phyloP scores from a whole-genome alignment of 306 rosid species.

The Dryas drummondii region DNA sequence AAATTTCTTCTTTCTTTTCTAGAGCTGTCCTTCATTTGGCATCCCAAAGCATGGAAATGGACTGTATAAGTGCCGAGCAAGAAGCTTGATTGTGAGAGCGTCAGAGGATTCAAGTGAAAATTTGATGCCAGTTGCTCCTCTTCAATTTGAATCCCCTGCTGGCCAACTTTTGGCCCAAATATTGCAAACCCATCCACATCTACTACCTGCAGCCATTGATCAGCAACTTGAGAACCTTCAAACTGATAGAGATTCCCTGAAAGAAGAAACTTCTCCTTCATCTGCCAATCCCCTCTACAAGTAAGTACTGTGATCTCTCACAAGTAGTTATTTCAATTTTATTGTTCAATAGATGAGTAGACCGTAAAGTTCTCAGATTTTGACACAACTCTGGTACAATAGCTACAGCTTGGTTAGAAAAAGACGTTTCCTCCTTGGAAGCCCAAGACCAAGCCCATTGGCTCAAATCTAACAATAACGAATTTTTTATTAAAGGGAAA shows the following conservation, averaged over 20 bases:
- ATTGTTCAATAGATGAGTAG: background rate
- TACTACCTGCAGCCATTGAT: conserved; percentile 75
- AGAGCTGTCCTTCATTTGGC: conserved; percentile 62
- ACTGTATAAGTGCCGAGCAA: conserved; percentile 51
- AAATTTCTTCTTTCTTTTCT: background rate
- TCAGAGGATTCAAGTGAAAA: conserved; percentile 60
- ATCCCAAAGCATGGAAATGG: conserved; percentile 48
- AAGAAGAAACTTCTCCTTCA: conserved; percentile 41
- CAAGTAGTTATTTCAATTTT: background rate
- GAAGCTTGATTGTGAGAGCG: conserved; percentile 62
- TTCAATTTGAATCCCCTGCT: conserved; percentile 70
- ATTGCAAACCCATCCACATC: conserved; percentile 83
- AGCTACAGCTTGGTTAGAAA: no score
- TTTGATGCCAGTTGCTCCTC: conserved; percentile 67
- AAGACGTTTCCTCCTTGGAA: background rate
- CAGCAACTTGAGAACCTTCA: conserved; percentile 94
- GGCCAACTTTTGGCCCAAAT: conserved; percentile 92
- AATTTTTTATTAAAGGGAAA: no score
- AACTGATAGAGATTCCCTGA: conserved; percentile 50
- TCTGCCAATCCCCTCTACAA: conserved; percentile 62
- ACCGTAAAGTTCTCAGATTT: background rate
- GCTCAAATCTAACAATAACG: background rate
- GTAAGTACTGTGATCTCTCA: conserved; percentile 39
- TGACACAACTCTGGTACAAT: background rate
- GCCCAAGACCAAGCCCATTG: background rate